phyloP scores from a whole-genome alignment of 805 yeast species.

The Monosporozyma siamensis region DNA sequence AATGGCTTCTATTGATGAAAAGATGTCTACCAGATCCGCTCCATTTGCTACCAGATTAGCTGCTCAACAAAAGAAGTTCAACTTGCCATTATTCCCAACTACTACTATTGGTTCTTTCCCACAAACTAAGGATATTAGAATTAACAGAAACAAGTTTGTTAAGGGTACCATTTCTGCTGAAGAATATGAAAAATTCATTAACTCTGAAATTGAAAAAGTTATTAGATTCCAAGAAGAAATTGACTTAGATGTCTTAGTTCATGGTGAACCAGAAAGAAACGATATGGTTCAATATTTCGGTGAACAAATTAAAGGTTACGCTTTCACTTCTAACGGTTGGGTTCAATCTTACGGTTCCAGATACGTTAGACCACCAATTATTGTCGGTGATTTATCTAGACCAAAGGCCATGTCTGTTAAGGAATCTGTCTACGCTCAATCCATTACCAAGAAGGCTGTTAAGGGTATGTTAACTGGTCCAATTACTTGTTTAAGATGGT shows the following conservation, averaged over 20 bases:
- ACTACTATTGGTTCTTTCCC: constrained; percentile 99
- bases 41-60: constrained; percentile 81
- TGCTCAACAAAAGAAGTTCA: constrained; percentile 77
- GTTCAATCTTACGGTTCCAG: constrained; percentile 99
- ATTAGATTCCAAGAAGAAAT: constrained; percentile 99
- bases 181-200: constrained; percentile 93
- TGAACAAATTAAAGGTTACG: constrained; percentile 96
- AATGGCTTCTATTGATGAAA: constrained; percentile 65
- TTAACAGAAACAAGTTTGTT: constrained; percentile 95
- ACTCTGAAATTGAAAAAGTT: constrained; percentile 90
- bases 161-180: constrained; percentile 94
- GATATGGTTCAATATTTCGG: constrained; percentile 99
- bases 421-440: constrained; percentile 98
- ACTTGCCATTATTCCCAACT: constrained; percentile 98
- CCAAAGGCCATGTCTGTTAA: constrained; percentile 97
- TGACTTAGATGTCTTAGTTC: constrained; percentile 96
- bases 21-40: constrained; percentile 73
- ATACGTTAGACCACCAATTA: constrained; percentile 98
- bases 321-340: constrained; percentile 99
- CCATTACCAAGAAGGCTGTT: constrained; percentile 89
- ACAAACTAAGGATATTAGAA: constrained; percentile 98
- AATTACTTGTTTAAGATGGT: constrained; percentile 99
- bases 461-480: constrained; percentile 99
- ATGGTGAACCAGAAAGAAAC: constrained; percentile 99
- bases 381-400: constrained; percentile 98